Percentiles rank a stretch among this genome's conserved stretches.
These are phyloP conservation scores for Talaromyces sp. DNA, from an alignment of 2,329 filamentous ascomycete species.

Conservation along the genomic window DNA sequence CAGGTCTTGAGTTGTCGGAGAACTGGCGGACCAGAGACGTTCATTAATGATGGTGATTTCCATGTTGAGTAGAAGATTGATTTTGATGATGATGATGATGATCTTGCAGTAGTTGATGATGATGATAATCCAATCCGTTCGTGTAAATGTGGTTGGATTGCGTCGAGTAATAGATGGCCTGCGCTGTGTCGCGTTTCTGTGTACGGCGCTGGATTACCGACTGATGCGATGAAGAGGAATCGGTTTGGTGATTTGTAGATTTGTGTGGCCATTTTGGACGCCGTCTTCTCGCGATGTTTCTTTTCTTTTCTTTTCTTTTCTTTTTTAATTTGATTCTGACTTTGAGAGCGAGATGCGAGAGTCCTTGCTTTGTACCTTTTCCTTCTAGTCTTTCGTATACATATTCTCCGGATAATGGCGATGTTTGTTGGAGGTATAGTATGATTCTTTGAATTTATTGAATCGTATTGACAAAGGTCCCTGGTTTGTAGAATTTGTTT, in stretches of 20 bases:
- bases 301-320: neutral
- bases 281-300: no score
- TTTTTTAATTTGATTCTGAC: neutral
- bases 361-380: neutral
- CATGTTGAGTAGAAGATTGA: slow-evolving; percentile 42
- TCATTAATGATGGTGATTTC: slow-evolving; percentile 77
- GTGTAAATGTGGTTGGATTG: slow-evolving; percentile 50
- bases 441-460: no score
- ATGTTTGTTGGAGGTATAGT: no score
- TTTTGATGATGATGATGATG: slow-evolving; percentile 42
- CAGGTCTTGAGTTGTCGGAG: slow-evolving; percentile 56
- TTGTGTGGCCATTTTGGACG: slow-evolving; percentile 4
- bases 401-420: neutral
- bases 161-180: slow-evolving; percentile 70
- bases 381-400: neutral
- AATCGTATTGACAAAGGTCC: neutral
- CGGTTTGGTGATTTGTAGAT: slow-evolving; percentile 21
- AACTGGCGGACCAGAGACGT: slow-evolving; percentile 69
- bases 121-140: slow-evolving; percentile 42
- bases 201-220: slow-evolving; percentile 72
- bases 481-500: neutral
- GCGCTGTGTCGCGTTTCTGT: slow-evolving; percentile 78
- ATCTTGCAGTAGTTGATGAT: slow-evolving; percentile 47
- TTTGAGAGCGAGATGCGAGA: neutral
- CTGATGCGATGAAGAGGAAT: slow-evolving; percentile 69